Percentiles rank a stretch among this genome's conserved stretches.
Conservation (phyloP, 139 green algal species). For the Chlamydomonas applanata region DNA sequence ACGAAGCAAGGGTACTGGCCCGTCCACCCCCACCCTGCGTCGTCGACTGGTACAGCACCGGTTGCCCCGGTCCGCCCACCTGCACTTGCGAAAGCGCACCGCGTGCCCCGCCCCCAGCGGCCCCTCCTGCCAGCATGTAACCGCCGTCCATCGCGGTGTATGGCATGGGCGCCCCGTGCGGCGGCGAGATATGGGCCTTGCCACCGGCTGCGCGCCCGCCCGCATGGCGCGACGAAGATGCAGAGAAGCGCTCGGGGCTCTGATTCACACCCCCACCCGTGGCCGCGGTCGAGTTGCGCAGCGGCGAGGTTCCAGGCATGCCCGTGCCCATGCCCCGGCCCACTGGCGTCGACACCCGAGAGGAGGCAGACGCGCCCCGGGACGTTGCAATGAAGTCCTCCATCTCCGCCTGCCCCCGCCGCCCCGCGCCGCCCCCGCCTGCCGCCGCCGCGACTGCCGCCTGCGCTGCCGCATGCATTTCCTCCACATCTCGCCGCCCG, state of each 20-base stretch:
- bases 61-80: conserved; percentile 11
- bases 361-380: neutral
- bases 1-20: conserved; percentile 5
- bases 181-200: conserved; percentile 9
- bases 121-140: conserved; percentile 1
- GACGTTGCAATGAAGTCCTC: neutral
- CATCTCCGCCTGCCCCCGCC: neutral
- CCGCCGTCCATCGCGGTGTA: conserved; percentile 4
- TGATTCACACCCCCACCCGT: neutral
- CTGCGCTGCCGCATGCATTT: conserved; percentile 47
- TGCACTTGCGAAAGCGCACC: neutral
- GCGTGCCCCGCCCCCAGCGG: neutral
- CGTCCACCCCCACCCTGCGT: neutral
- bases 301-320: neutral
- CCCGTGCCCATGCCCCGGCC: neutral
- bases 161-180: conserved; percentile 3
- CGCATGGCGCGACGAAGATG: conserved; percentile 15
- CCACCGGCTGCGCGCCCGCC: neutral
- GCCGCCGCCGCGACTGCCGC: conserved; percentile 10
- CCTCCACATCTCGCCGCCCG: conserved; percentile 49
- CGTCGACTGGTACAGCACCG: conserved; percentile 39
- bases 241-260: conserved; percentile 24
- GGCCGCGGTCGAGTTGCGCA: neutral
- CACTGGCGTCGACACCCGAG: neutral
- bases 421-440: neutral